Evolutionary conservation across 495 filamentous ascomycete genomes (phyloP).

Genomic region (Niebla homalea): DNA sequence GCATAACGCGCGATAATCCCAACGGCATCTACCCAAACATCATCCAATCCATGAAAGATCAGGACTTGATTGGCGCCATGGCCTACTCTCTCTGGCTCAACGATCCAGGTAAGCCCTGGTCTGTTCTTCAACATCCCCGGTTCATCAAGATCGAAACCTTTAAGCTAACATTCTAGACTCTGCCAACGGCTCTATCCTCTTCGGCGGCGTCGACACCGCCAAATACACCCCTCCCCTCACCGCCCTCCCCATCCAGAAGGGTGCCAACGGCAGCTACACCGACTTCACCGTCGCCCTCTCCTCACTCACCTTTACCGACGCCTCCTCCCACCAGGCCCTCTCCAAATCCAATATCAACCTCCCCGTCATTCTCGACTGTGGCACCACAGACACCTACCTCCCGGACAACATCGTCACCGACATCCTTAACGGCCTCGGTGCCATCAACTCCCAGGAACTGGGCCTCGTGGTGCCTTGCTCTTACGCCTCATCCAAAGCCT

Average conservation of each 20-base stretch:
- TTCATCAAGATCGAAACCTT: neutral
- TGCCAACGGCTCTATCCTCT: slow-evolving; percentile 64
- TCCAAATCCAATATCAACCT: slow-evolving; percentile 35
- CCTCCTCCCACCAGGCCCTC: slow-evolving; percentile 32
- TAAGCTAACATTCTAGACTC: slow-evolving; percentile 26
- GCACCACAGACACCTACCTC: slow-evolving; percentile 60
- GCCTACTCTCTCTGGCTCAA: slow-evolving; percentile 84
- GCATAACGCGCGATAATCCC: slow-evolving; percentile 40
- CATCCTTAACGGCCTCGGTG: slow-evolving; percentile 50
- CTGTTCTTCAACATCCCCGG: slow-evolving; percentile 6
- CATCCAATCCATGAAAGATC: slow-evolving; percentile 45
- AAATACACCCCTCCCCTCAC: slow-evolving; percentile 55
- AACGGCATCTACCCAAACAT: slow-evolving; percentile 54
- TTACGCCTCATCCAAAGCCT: slow-evolving; percentile 35
- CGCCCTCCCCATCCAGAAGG: slow-evolving; percentile 54
- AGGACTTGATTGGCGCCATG: slow-evolving; percentile 53
- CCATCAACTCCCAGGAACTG: slow-evolving; percentile 38
- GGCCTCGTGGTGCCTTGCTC: slow-evolving; percentile 58
- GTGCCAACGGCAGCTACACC: slow-evolving; percentile 33
- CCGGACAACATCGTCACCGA: slow-evolving; percentile 46
- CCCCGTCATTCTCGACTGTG: slow-evolving; percentile 67
- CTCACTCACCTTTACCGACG: slow-evolving; percentile 36
- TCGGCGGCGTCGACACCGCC: slow-evolving; percentile 72
- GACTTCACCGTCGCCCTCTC: slow-evolving; percentile 74
- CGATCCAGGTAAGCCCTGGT: slow-evolving; percentile 45